Evolutionary conservation across 2,329 filamentous ascomycete species (phyloP), one percentile per base, ranked within the genome.

Genomic region (Colletotrichum sp.): DNA sequence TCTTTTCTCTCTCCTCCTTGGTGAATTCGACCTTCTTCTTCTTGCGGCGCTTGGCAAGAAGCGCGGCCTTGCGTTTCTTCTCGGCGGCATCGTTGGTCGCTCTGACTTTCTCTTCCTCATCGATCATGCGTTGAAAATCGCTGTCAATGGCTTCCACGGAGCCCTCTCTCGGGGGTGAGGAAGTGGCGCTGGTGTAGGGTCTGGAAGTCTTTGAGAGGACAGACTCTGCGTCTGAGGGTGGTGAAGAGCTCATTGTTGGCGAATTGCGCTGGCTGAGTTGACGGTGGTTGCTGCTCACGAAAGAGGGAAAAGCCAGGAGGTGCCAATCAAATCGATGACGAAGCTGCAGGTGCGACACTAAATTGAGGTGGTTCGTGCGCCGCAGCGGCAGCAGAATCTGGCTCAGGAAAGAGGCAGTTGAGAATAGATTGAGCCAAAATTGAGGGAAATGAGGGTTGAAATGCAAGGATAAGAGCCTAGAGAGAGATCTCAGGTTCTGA

Each of bases 1-100:
- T 92, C 1, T 85, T 85, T 61, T 92, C 90, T 1, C 90, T 85
- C 76, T 93, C 90, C 1, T 85, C 83, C 71, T 89, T 88, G 2
- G 87, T 89, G 56, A 73, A 58, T 62, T 90, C 83, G 1, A 82
- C 79, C 1, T 87, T 86, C 78, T 88, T 90, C 79, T 87, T 88
- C 79, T 87, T 89, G 48, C 86, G 84, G 3, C 73, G 32, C 76
- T 87, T 90, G 4, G 85, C 86, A 32, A 89, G 87, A 1, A 83
- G 82, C 2, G 77, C 76, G 1, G 75, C 77, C 5, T 78, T 80
- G 1, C 80, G 72, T 58, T 87, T 87, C 14, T 89, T 86, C 59
- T 92, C 92, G 0, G 87, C 87, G 28, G 87, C 89, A 55, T 87
- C 85, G 12, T 87, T 87, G 1, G 81, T 82, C 0, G 71, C 48